Conservation (phyloP, 225 moss, liverwort and hornwort genomes). For the Marchantia polymorpha region DNA sequence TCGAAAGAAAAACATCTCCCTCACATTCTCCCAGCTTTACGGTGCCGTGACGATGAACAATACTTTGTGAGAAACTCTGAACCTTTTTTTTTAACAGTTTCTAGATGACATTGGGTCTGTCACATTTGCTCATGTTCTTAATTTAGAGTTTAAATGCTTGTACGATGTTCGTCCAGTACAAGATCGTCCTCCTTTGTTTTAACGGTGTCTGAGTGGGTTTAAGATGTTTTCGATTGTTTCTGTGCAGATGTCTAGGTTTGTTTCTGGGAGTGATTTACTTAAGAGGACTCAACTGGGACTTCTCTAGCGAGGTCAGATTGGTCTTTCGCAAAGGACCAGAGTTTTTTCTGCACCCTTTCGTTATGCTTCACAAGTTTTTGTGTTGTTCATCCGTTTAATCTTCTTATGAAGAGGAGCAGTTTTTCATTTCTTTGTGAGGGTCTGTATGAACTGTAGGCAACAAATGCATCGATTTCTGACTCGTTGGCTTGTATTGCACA, state of each 20-base stretch:
- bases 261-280: slow-evolving; percentile 71
- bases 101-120: neutral
- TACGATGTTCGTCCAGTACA: no score
- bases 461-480: no score
- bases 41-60: slow-evolving; percentile 98
- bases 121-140: neutral
- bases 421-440: no score
- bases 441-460: no score
- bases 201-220: no score
- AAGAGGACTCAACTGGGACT: slow-evolving; percentile 86
- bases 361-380: neutral
- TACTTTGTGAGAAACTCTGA: slow-evolving; percentile 51
- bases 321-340: neutral
- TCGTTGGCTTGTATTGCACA: slow-evolving; percentile 31
- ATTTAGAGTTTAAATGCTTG: neutral
- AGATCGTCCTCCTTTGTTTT: neutral
- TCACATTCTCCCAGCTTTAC: slow-evolving; percentile 92
- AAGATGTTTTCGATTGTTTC: no score
- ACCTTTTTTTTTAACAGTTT: neutral
- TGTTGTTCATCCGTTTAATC: neutral
- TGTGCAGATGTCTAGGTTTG: slow-evolving; percentile 78
- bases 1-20: slow-evolving; percentile 75
- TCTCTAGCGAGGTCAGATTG: slow-evolving; percentile 81
- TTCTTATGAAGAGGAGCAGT: no score
- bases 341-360: neutral